A percentile compares a stretch with the other conserved stretches of the same genome.
phyloP scores from a whole-genome alignment of 352 stramenopile genomes.

The Paralagenidium karlingii region DNA sequence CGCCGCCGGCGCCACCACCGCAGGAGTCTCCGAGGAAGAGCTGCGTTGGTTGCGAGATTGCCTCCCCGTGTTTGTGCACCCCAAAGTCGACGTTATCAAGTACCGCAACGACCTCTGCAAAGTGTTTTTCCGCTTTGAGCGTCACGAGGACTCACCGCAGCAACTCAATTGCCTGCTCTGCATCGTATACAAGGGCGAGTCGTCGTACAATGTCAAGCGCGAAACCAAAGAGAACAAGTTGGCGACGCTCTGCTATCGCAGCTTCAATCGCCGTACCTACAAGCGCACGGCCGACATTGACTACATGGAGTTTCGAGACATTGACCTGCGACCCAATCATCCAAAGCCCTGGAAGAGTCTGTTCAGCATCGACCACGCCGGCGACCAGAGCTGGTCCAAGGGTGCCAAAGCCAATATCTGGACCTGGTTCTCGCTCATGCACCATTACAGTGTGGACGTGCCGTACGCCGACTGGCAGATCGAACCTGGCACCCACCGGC shows the following conservation, averaged over 20 bases:
- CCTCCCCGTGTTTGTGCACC: slow-evolving; percentile 74
- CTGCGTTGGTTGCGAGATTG: slow-evolving; percentile 66
- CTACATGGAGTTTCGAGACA: slow-evolving; percentile 77
- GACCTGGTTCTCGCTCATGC: slow-evolving; percentile 84
- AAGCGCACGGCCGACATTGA: slow-evolving; percentile 85
- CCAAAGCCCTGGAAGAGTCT: slow-evolving; percentile 40
- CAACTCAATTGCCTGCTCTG: slow-evolving; percentile 65
- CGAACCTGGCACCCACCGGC: slow-evolving; percentile 25
- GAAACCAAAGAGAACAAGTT: slow-evolving; percentile 61
- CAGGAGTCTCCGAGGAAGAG: slow-evolving; percentile 11
- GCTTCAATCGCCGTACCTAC: slow-evolving; percentile 76
- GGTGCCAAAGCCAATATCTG: slow-evolving; percentile 70
- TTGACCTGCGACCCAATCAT: slow-evolving; percentile 36
- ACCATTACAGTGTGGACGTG: slow-evolving; percentile 67
- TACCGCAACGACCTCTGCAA: slow-evolving; percentile 76
- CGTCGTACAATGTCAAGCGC: slow-evolving; percentile 71
- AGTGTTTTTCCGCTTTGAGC: slow-evolving; percentile 73
- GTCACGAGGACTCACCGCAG: slow-evolving; percentile 21
- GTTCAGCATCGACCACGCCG: slow-evolving; percentile 61
- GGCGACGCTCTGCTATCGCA: slow-evolving; percentile 69
- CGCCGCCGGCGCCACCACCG: background rate
- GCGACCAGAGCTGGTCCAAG: slow-evolving; percentile 70
- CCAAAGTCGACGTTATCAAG: slow-evolving; percentile 66
- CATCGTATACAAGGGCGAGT: slow-evolving; percentile 70
- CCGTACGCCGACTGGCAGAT: slow-evolving; percentile 28